Evolutionary conservation across 192 early-diverging fungal species (phyloP), one percentile per base, ranked within the genome.

Genomic region (Coemansia sp.): DNA sequence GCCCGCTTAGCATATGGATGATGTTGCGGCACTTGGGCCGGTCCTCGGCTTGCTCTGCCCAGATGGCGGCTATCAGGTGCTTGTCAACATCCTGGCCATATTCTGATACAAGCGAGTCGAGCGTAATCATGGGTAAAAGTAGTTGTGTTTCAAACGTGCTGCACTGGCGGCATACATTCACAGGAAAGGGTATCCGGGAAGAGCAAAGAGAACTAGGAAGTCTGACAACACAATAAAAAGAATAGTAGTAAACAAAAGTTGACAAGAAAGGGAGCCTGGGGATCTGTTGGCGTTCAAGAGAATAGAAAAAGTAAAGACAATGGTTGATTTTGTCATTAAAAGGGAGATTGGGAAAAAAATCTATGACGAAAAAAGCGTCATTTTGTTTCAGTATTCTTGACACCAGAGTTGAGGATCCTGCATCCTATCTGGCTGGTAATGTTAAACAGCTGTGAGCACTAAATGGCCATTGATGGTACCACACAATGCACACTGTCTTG

Each of bases 1-100:
- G 46, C 37, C 66, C 70, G 67, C 73, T 72, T 12, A 81, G 70
- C 73, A 75, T 75, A 10, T 56, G 72, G 30, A 81, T 43, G 60
- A 81, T 81, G 60, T 67, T 67, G 43, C 53, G 73, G 65, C 78
- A 81, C 13, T 66, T 66, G 33, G 37, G 25, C 34, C 39, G 52
- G 52, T 81, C 73, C 2, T 57, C 45, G 37, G 53, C 31, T 18
- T 75, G 69, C 69, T 81, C 78, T 3, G 61, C 59, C 78, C 78
- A 81, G 46, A 81, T 75, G 28, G 78, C 58, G 0, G 63, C 20
- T 57, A 81, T 81, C 37, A 81, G 67, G 9, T 61, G 59, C 8
- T 59, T 48, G 64, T 81, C 78, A 4, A 81, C 78, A n/a, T 34
- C 40, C 28, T 69, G 26, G 40, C 78, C 67, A 45, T 72, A 75